Evolutionary conservation across 441 rosid species (phyloP), one percentile per base, ranked within the genome.

Genomic region (Euphorbia celastroides): DNA sequence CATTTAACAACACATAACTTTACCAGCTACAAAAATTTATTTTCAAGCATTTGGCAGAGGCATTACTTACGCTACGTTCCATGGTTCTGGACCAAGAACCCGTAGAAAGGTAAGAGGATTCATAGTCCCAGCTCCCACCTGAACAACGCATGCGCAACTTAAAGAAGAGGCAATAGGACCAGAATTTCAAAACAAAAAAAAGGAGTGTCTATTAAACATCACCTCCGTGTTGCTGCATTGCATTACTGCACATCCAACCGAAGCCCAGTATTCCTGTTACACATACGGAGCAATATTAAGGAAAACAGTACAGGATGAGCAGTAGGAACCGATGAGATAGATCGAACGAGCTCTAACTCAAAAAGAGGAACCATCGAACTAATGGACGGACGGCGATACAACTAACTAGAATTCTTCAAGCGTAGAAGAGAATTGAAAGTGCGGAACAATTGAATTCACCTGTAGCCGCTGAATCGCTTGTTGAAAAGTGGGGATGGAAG

Each of bases 51-150:
- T 48, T 61, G 63, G 11, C 34, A 28, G 62, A 72, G 68, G 67
- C 59, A 76, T 70, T 38, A 78, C 90, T 85, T 78, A 94, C 81
- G 94, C 99, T 56, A 94, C 97, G 69, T 94, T 89, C 99, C 97
- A 94, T 0, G 99, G 99, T 62, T 94, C 99, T 55, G 97, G 97
- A 38, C 97, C 97, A 72, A 94, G 99, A 79, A 91, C 97, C 62
- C 97, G 86, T 68, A 94, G 72, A 78, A 82, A 94, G 13, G 99
- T 94, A 27, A 86, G 75, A 69, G 99, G 99, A 86, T 94, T 94
- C 97, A 94, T 94, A 32, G 99, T 94, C 44, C 99, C 99, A 2
- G 99, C 97, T 77, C 99, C 99, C 56, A 91, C 99, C 97, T 91
- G 60, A 13, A 73, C 60, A 69, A 64, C 62, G 59, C 26, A 60